phyloP scores from a whole-genome alignment of 441 rosid species.

The Pelargonium citronellum region DNA sequence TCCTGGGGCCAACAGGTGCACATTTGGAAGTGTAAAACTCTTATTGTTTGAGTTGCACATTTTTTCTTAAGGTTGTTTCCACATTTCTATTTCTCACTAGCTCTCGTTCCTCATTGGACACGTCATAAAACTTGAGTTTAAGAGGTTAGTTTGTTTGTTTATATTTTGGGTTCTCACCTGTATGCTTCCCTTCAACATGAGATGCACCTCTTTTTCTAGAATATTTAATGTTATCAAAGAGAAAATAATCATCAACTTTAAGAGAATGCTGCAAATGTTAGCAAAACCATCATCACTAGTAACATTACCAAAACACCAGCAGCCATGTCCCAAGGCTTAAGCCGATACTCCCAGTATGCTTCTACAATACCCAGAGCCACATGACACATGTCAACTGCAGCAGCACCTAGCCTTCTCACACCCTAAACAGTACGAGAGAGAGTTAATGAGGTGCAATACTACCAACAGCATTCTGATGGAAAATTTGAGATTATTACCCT shows the following conservation, averaged over 20 bases:
- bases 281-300: neutral
- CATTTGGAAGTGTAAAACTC: too few relatives aligned
- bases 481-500: constrained; percentile 35
- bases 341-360: constrained; percentile 90
- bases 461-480: neutral
- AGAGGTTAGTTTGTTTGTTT: neutral
- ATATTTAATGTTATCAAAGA: neutral
- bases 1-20: too few relatives aligned
- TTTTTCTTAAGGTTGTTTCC: too few relatives aligned
- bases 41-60: too few relatives aligned
- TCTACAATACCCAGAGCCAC: constrained; percentile 87
- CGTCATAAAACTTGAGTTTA: too few relatives aligned
- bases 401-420: constrained; percentile 95
- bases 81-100: too few relatives aligned
- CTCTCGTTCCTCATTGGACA: too few relatives aligned
- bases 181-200: neutral
- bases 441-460: constrained; percentile 4
- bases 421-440: constrained; percentile 38
- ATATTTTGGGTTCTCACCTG: neutral
- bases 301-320: constrained; percentile 85
- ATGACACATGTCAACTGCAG: constrained; percentile 98
- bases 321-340: constrained; percentile 99
- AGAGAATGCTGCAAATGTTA: neutral
- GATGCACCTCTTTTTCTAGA: neutral
- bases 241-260: neutral